phyloP scores from a whole-genome alignment of 352 stramenopile species.

The Phytopythium sindhum region DNA sequence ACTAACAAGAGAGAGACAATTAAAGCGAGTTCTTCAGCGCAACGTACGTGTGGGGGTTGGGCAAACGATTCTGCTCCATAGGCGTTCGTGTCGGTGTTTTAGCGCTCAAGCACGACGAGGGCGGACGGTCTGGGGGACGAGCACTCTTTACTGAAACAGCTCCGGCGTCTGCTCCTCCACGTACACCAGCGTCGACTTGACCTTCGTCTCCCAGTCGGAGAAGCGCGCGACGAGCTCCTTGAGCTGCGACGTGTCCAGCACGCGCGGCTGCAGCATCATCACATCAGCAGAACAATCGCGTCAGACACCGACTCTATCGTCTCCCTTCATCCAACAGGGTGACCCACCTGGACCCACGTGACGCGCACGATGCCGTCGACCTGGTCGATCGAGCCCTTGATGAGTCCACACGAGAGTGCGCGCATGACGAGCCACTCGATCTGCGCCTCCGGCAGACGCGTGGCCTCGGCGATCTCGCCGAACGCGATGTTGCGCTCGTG shows the following conservation, averaged over 20 bases:
- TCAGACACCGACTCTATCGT: not conserved
- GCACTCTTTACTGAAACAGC: conserved; percentile 65
- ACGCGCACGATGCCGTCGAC: conserved; percentile 93
- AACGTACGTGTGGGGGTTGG: not conserved
- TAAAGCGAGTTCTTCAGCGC: not conserved
- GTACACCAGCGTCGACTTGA: conserved; percentile 79
- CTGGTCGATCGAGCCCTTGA: conserved; percentile 93
- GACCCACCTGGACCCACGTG: conserved; percentile 90
- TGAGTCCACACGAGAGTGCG: conserved; percentile 94
- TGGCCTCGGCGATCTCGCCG: conserved; percentile 90
- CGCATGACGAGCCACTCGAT: conserved; percentile 99
- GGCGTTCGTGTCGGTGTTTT: not conserved
- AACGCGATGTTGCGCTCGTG: conserved; percentile 94
- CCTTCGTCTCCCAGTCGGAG: conserved; percentile 79
- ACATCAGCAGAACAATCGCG: not conserved
- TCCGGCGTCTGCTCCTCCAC: conserved; percentile 86
- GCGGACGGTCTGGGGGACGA: not conserved
- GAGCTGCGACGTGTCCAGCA: conserved; percentile 79
- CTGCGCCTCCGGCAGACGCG: conserved; percentile 81
- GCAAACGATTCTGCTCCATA: not conserved
- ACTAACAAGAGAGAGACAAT: conserved; percentile 16
- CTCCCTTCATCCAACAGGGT: not conserved
- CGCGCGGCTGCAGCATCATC: conserved; percentile 40
- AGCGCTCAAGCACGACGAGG: not conserved
- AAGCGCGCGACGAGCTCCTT: conserved; percentile 69